These are phyloP conservation scores for Bromus sterilis DNA, from an alignment of 176 grass and related monocot genomes.

Conservation along the genomic window DNA sequence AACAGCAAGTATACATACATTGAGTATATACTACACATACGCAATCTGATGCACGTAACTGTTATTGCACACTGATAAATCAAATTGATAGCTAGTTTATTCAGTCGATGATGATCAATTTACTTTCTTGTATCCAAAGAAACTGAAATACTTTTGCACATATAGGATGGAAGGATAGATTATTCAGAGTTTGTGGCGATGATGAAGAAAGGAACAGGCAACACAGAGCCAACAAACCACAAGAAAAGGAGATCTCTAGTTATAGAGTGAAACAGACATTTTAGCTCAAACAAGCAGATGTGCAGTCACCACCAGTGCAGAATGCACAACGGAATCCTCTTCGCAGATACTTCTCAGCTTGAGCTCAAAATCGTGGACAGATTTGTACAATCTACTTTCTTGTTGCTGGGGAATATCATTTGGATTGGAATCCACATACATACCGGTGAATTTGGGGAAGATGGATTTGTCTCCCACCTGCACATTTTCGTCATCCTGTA, in stretches of 20 bases:
- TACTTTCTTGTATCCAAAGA: not conserved
- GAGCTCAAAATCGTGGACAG: not conserved
- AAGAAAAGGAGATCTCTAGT: conserved; percentile 39
- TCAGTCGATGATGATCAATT: not conserved
- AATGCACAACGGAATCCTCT: not conserved
- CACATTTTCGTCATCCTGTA: not conserved
- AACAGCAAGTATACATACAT: not conserved
- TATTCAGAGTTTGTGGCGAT: conserved; percentile 49
- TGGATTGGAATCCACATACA: not conserved
- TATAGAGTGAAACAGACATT: conserved; percentile 14
- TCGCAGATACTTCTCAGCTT: not conserved
- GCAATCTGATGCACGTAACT: not conserved
- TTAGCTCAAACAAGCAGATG: conserved; percentile 18
- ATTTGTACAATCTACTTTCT: conserved; percentile 1
- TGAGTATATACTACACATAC: not conserved
- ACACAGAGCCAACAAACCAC: conserved; percentile 1
- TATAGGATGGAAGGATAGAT: conserved; percentile 77
- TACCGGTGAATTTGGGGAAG: not conserved
- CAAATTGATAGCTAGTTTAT: not conserved
- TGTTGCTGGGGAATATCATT: not conserved
- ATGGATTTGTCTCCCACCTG: not conserved
- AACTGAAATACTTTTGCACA: not conserved
- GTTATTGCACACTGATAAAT: not conserved
- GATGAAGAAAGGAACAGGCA: conserved; percentile 41
- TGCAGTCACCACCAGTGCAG: not conserved